Evolutionary conservation across 75 land plant genomes (phyloP), one percentile per base, ranked within the genome.

Genomic region (Sequoiadendron giganteum): DNA sequence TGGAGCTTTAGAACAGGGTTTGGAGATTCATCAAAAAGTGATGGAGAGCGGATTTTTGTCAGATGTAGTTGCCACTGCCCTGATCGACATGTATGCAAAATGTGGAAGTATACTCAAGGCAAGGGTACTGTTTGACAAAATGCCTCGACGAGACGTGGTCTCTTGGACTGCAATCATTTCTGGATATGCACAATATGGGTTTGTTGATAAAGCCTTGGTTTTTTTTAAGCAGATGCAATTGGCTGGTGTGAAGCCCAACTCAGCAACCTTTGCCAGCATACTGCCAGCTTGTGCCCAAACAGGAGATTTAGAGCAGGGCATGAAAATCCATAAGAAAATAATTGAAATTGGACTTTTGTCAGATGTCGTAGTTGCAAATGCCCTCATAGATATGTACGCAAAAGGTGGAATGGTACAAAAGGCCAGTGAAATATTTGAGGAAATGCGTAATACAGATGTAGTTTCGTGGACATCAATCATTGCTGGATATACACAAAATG

Each of bases 381-480:
- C 86, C 19, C 81, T 90, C 34, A 90, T 90, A 68, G 90, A 86
- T 42, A 90, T 90, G 91, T 90, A 90, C 43, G 28, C 81, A 36
- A 90, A 89, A 89, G 73, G 87, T 85, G 90, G 90, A 48, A 90
- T 43, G 15, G 4, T 89, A 54, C 54, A 85, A 32, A 68, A 84
- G 48, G 91, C 91, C 21, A 87, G 49, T 36, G 43, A 54, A 73
- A 52, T 90, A 3, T 89, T 90, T 47, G 76, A 75, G 2, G 86
- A 88, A 84, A 93, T 93, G 93, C 87, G 90, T 30, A 85, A 84
- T 56, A 93, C 77, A 81, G 90, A 94, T 84, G 90, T 86, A 0
- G 90, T 93, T 34, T 91, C 91, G 0, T 94, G 94, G 94, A 93
- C 91, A 32, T 87, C 94, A 2, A 45, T 94, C 10, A 92, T 94